These are phyloP conservation scores for Alternaria triticimaculans DNA, from an alignment of 2,329 filamentous ascomycete species.

Conservation along the genomic window DNA sequence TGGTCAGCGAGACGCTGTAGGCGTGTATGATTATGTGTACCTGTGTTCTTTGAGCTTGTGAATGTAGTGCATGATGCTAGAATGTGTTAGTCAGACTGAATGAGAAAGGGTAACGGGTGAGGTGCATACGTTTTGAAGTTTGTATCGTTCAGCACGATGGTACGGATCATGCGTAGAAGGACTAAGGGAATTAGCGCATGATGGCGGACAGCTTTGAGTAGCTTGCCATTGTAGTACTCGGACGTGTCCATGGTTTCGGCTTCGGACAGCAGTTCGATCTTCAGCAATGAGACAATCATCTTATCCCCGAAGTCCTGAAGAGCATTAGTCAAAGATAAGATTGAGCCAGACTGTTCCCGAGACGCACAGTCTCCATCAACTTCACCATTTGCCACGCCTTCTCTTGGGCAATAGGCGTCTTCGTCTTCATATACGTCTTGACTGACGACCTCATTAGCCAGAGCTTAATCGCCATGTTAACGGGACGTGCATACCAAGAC, in stretches of 20 bases:
- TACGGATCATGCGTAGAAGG: conserved; percentile 67
- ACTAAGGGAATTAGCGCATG: conserved; percentile 47
- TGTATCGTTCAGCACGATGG: conserved; percentile 64
- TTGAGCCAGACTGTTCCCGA: neutral
- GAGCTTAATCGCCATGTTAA: too few relatives aligned
- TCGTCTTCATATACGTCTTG: conserved; percentile 59
- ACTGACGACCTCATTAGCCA: conserved; percentile 52
- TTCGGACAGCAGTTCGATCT: conserved; percentile 70
- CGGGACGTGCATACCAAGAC: conserved; percentile 40
- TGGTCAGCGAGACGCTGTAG: neutral
- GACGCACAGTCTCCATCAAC: conserved; percentile 61
- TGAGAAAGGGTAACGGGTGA: neutral
- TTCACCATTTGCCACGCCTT: conserved; percentile 66
- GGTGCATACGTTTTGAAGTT: conserved; percentile 65
- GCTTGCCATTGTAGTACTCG: conserved; percentile 51
- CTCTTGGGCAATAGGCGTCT: conserved; percentile 53
- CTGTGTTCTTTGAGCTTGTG: conserved; percentile 63
- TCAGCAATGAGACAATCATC: conserved; percentile 70
- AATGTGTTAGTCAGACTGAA: neutral
- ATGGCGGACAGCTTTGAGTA: neutral
- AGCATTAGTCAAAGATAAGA: neutral
- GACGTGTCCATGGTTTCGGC: conserved; percentile 45
- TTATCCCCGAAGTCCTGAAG: conserved; percentile 65
- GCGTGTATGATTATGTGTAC: conserved; percentile 15
- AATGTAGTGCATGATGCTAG: conserved; percentile 68